Conservation (phyloP, 176 grass and related monocot genomes). For the Musa beccarii region DNA sequence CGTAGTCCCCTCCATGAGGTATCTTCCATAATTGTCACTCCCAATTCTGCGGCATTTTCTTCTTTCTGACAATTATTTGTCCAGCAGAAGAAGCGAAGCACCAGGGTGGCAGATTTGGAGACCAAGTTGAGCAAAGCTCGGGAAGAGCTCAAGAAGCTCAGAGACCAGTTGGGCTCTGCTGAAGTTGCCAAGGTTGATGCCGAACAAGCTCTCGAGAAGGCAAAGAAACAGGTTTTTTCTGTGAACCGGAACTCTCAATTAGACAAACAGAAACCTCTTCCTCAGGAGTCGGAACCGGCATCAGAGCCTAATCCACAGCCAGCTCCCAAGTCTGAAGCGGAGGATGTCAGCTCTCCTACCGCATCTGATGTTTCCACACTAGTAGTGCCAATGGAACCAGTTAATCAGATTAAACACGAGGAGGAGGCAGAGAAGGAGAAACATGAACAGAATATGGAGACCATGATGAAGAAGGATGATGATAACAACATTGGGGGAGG, state of each 20-base stretch:
- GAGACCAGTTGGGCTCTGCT: slow-evolving; percentile 43
- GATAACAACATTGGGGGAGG: not conserved
- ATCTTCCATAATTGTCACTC: not conserved
- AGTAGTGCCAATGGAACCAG: not conserved
- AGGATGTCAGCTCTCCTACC: slow-evolving; percentile 19
- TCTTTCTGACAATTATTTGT: not conserved
- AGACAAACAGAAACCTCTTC: not conserved
- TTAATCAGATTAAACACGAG: not conserved
- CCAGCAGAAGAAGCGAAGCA: slow-evolving; percentile 45
- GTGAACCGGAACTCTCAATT: not conserved
- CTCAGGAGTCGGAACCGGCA: not conserved
- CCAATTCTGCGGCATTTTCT: not conserved
- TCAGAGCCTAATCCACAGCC: not conserved
- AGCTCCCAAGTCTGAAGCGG: slow-evolving; percentile 3
- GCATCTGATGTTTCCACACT: slow-evolving; percentile 21
- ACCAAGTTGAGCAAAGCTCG: slow-evolving; percentile 57
- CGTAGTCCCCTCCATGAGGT: slow-evolving; percentile 59
- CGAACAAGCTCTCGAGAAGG: slow-evolving; percentile 36
- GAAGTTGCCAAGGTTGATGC: slow-evolving; percentile 66
- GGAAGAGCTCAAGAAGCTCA: slow-evolving; percentile 46
- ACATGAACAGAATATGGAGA: not conserved
- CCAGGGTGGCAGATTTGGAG: slow-evolving; percentile 49
- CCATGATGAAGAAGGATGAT: not conserved
- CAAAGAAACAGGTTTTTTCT: slow-evolving; percentile 38
- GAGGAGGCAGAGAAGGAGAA: not conserved